A percentile compares a stretch with the other conserved stretches of the same genome.
phyloP scores from a whole-genome alignment of 1,284 basidiomycete genomes.

The Ceratobasidium sp. region DNA sequence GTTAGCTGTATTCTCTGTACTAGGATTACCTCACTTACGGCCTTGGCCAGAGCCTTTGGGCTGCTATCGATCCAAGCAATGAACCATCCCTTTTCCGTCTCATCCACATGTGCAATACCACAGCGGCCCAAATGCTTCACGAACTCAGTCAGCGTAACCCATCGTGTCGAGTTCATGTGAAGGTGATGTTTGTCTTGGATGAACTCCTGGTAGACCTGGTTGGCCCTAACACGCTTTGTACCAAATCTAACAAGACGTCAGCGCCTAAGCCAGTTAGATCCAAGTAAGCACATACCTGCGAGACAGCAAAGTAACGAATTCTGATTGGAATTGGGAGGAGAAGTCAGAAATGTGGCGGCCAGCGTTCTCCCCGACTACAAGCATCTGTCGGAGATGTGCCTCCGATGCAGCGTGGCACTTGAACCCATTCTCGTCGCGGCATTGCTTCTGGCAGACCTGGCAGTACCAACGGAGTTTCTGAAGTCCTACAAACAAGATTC shows the following conservation, averaged over 20 bases:
- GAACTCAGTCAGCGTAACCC: slow-evolving; percentile 97
- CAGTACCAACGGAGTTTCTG: slow-evolving; percentile 96
- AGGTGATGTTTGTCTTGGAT: slow-evolving; percentile 95
- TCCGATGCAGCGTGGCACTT: slow-evolving; percentile 90
- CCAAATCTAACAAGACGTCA: slow-evolving; percentile 70
- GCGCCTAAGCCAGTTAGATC: neutral
- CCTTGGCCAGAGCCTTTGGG: slow-evolving; percentile 91
- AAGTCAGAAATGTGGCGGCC: slow-evolving; percentile 92
- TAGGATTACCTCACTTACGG: slow-evolving; percentile 63
- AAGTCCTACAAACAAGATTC: slow-evolving; percentile 59
- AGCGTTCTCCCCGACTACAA: slow-evolving; percentile 92
- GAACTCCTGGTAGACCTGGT: slow-evolving; percentile 98
- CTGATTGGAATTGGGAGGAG: slow-evolving; percentile 88
- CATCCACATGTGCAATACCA: slow-evolving; percentile 92
- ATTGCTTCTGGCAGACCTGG: slow-evolving; percentile 96
- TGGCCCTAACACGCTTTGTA: slow-evolving; percentile 92
- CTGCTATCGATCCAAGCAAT: slow-evolving; percentile 97
- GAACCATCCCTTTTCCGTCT: slow-evolving; percentile 98
- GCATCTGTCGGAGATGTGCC: slow-evolving; percentile 93
- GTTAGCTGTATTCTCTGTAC: slow-evolving; percentile 24
- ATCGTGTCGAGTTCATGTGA: slow-evolving; percentile 98
- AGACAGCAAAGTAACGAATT: slow-evolving; percentile 90
- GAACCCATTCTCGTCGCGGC: slow-evolving; percentile 97
- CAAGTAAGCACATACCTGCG: slow-evolving; percentile 66
- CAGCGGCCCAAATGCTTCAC: slow-evolving; percentile 88